Percentiles rank a stretch among this genome's conserved stretches.
Evolutionary conservation across 495 filamentous ascomycete genomes (phyloP).

Genomic region (Aspergillus wentii): DNA sequence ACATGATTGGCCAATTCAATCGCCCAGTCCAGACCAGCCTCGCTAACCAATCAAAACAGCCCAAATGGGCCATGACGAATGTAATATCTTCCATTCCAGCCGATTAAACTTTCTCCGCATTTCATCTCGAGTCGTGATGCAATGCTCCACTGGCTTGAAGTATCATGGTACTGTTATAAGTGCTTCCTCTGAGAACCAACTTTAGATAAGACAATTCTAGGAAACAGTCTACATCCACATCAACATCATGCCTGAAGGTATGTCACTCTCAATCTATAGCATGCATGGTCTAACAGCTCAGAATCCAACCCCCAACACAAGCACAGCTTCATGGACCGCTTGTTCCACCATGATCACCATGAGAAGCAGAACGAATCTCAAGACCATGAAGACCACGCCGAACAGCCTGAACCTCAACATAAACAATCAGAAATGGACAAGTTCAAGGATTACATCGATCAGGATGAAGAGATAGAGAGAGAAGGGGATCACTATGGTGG

Average conservation of each 20-base stretch:
- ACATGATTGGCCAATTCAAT: too few relatives aligned
- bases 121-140: too few relatives aligned
- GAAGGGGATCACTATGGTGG: constrained; percentile 9
- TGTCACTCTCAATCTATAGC: neutral
- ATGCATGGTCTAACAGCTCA: too few relatives aligned
- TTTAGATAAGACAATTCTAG: too few relatives aligned
- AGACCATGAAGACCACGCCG: neutral
- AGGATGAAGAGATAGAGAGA: constrained; percentile 9
- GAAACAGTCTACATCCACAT: too few relatives aligned
- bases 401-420: neutral
- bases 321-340: constrained; percentile 7
- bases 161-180: neutral
- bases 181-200: neutral
- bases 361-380: neutral
- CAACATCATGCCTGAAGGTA: neutral
- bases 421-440: constrained; percentile 1
- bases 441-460: constrained; percentile 6
- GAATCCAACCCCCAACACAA: constrained; percentile 4
- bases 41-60: too few relatives aligned
- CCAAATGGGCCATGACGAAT: too few relatives aligned
- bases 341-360: constrained; percentile 4
- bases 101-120: too few relatives aligned
- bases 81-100: too few relatives aligned
- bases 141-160: neutral
- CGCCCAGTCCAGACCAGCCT: too few relatives aligned